Conservation (phyloP, 371 early-diverging fungal genomes). For the Batrachochytrium dendrobatidis region DNA sequence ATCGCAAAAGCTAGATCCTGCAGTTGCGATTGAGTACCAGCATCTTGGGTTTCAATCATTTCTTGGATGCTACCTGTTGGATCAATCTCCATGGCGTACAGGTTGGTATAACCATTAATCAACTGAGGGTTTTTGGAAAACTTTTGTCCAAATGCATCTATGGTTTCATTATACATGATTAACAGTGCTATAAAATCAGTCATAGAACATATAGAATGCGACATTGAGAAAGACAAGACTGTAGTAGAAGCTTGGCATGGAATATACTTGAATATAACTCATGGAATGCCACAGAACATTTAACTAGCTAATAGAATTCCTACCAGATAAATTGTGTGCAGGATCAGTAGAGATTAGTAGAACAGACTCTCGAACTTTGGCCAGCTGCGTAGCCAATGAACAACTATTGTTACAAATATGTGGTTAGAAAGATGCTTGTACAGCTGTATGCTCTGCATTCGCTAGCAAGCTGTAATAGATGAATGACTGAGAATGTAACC, state of each 20-base stretch:
- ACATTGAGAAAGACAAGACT: no score
- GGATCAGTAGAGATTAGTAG: slow-evolving; percentile 97
- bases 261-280: no score
- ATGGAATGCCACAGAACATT: no score
- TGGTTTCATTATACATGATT: not conserved
- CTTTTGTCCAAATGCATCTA: slow-evolving; percentile 97
- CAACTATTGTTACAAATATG: no score
- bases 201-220: no score
- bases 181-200: not conserved
- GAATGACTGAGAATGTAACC: no score
- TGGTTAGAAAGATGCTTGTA: no score
- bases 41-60: slow-evolving; percentile 81
- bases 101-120: slow-evolving; percentile 88
- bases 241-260: no score
- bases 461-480: no score
- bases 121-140: slow-evolving; percentile 92
- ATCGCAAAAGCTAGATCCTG: slow-evolving; percentile 93
- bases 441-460: no score
- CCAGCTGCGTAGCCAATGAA: slow-evolving; percentile 76
- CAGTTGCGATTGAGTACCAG: slow-evolving; percentile 48
- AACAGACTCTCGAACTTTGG: slow-evolving; percentile 86
- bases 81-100: slow-evolving; percentile 98
- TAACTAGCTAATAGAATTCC: no score
- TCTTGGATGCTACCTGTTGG: slow-evolving; percentile 94
- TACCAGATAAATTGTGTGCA: slow-evolving; percentile 90